Conservation (phyloP, 1,139 yeast genomes). For the Lodderomyces oxycetoniae region DNA sequence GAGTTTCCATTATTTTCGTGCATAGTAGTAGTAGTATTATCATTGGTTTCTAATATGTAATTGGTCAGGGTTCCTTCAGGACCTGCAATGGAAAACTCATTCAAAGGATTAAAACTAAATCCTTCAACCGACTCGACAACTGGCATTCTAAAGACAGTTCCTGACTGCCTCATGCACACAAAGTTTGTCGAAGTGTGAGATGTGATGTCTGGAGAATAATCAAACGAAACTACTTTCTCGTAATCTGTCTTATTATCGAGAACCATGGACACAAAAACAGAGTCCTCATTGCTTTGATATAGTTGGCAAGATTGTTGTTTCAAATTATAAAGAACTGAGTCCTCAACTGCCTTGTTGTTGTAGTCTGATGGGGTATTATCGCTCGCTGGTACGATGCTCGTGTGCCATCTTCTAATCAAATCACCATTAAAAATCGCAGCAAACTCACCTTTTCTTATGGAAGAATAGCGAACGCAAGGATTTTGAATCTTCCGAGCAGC, state of each 20-base stretch:
- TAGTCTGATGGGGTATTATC: slow-evolving; percentile 6
- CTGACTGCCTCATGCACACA: slow-evolving; percentile 87
- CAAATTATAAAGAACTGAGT: slow-evolving; percentile 22
- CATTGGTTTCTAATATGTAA: slow-evolving; percentile 19
- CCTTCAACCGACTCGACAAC: slow-evolving; percentile 65
- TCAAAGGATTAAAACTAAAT: slow-evolving; percentile 62
- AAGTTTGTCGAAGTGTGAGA: slow-evolving; percentile 49
- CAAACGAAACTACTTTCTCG: slow-evolving; percentile 81
- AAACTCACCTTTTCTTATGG: slow-evolving; percentile 66
- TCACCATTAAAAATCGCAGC: slow-evolving; percentile 78
- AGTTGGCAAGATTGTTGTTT: slow-evolving; percentile 34
- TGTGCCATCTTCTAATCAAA: slow-evolving; percentile 74
- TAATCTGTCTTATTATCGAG: slow-evolving; percentile 70
- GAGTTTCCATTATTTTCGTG: neutral
- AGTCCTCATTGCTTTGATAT: slow-evolving; percentile 41
- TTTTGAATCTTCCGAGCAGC: slow-evolving; percentile 57
- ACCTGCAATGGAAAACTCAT: slow-evolving; percentile 66
- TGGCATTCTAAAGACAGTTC: slow-evolving; percentile 78
- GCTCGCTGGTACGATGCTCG: slow-evolving; percentile 54
- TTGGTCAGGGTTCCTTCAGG: slow-evolving; percentile 51
- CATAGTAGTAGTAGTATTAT: neutral
- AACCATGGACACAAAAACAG: slow-evolving; percentile 71
- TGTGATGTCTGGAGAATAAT: slow-evolving; percentile 59
- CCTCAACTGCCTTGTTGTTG: slow-evolving; percentile 3
- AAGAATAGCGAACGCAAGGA: slow-evolving; percentile 68